Percentiles rank a stretch among this genome's conserved stretches.
These are phyloP conservation scores for Populus tremula DNA, from an alignment of 345 rosid species.

Conservation along the genomic window DNA sequence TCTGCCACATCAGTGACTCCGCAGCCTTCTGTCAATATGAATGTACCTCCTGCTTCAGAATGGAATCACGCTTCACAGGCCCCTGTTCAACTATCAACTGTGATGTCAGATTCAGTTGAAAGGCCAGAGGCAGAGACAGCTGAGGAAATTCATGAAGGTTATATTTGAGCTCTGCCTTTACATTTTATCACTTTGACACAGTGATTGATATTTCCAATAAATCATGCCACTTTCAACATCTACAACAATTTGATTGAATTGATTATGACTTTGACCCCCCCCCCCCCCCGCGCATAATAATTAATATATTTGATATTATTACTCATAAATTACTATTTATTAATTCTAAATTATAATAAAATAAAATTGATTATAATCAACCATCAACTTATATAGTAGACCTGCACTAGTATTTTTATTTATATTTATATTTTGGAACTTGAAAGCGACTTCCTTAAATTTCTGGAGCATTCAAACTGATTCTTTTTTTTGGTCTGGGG, in stretches of 20 bases:
- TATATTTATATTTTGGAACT: background rate
- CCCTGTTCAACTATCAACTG: constrained; percentile 24
- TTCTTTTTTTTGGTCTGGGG: background rate
- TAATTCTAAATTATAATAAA: too few species aligned
- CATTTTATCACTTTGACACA: background rate
- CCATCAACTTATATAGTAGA: too few species aligned
- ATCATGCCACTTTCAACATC: background rate
- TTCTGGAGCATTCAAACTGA: background rate
- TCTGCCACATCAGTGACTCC: constrained; percentile 33
- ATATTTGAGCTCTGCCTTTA: background rate
- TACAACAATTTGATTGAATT: background rate
- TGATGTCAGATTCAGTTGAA: constrained; percentile 34
- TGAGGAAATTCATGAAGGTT: constrained; percentile 52
- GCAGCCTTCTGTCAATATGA: constrained; percentile 40
- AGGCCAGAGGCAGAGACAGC: constrained; percentile 37
- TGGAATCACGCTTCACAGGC: constrained; percentile 44
- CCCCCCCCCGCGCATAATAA: too few species aligned
- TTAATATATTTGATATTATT: too few species aligned
- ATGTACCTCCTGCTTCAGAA: constrained; percentile 33
- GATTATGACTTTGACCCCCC: background rate
- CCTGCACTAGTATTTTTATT: too few species aligned
- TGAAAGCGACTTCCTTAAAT: background rate
- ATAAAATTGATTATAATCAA: too few species aligned
- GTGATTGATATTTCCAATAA: background rate
- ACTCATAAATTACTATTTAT: too few species aligned